Evolutionary conservation across 2,329 filamentous ascomycete species (phyloP).

Genomic region (Botrytis squamosa): DNA sequence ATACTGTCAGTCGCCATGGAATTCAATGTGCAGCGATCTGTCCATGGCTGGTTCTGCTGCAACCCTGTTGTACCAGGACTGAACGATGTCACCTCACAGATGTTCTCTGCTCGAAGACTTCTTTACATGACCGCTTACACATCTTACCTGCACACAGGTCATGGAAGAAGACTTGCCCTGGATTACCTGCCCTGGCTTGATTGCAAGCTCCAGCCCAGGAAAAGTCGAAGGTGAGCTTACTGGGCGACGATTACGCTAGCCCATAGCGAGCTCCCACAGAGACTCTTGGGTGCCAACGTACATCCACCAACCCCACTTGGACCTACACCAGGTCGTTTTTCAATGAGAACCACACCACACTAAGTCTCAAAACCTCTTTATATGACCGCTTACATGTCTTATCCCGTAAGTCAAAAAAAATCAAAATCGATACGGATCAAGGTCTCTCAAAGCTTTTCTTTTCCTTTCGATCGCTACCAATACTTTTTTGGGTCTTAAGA

Average conservation of each 20-base stretch:
- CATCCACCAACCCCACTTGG: not conserved
- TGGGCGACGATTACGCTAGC: not conserved
- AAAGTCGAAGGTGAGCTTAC: not conserved
- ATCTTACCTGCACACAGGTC: not conserved
- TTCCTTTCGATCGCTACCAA: slow-evolving; percentile 6
- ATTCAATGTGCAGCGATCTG: not conserved
- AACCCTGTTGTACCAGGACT: not conserved
- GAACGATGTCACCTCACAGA: not conserved
- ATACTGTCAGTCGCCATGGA: not conserved
- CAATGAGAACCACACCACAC: not conserved
- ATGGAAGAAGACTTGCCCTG: not conserved
- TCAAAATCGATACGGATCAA: not conserved
- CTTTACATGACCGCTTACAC: not conserved
- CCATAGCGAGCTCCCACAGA: not conserved
- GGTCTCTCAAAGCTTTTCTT: not conserved
- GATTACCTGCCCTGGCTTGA: not conserved
- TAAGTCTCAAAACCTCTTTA: not conserved
- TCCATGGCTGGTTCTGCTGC: not conserved
- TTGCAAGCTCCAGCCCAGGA: not conserved
- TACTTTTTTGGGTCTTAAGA: not conserved
- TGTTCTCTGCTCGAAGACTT: not conserved
- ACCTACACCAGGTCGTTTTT: not conserved
- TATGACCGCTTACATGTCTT: not conserved
- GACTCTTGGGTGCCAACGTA: not conserved
- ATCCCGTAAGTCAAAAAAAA: not conserved